Evolutionary conservation across 805 yeast genomes (phyloP), one percentile per base, ranked within the genome.

Genomic region (Brettanomyces nanus): DNA sequence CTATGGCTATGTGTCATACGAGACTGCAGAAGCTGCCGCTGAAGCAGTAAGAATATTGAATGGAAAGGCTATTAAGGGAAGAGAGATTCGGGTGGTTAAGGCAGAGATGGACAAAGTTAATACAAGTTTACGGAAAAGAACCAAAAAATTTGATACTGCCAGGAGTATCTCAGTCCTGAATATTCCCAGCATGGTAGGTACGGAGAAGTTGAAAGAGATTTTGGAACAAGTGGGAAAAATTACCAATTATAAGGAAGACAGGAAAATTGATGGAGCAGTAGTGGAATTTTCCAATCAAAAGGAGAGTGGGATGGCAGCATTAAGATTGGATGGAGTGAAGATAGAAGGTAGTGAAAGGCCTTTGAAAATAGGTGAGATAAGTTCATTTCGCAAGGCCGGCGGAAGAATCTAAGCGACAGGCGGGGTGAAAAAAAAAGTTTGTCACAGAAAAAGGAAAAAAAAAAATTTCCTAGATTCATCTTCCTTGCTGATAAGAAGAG

Each of bases 1-100:
- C 0, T 78, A 69, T 53, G 95, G 80, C 0, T 82, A 84, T 50
- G 58, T 84, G 0, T 62, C 73, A 0, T 82, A 75, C 46, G 40
- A 49, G 2, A 51, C 56, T 3, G 30, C 31, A 6, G 66, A 62
- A 1, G 68, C 65, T 3, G 83, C 86, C 0, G 49, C 57, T 0
- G 51, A 52, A 3, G 77, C 85, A 0, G 44, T 77, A 1, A 29
- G 45, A 10, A 50, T 53, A 7, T 43, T 68, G 33, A 63, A 77
- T 44, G 62, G 65, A 6, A 46, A 58, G 0, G 54, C 58, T 3
- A 43, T 80, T 2, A 65, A 64, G 28, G 77, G 70, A 0, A 56
- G 83, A 31, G 54, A 47, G 0, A 59, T 84, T 2, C 59, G 59
- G 10, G 80, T 80, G 0, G 59, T 65, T 1, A 51, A 70, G 4